Evolutionary conservation across 2,329 filamentous ascomycete genomes (phyloP).

Genomic region (Stylonectria norvegica): DNA sequence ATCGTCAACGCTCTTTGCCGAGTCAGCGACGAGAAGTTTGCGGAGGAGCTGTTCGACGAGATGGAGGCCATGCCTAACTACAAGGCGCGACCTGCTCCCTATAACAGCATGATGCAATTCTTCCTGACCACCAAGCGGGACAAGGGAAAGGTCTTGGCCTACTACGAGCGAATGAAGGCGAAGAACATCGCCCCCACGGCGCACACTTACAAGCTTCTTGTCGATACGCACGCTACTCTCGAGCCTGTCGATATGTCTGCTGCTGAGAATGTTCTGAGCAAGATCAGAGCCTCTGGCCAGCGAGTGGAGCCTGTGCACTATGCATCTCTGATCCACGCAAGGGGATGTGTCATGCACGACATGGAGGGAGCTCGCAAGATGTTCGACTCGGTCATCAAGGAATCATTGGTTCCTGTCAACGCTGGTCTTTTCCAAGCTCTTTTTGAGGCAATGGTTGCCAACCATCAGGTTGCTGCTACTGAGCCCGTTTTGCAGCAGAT

Average conservation of each 20-base stretch:
- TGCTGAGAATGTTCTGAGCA: conserved; percentile 76
- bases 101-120: conserved; percentile 99
- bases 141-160: conserved; percentile 85
- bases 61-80: conserved; percentile 99
- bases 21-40: conserved; percentile 95
- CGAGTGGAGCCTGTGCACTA: conserved; percentile 91
- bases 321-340: conserved; percentile 90
- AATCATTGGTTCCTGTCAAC: conserved; percentile 65
- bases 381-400: conserved; percentile 76
- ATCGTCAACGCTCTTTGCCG: conserved; percentile 97
- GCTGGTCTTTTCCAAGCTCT: conserved; percentile 92
- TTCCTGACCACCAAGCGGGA: conserved; percentile 97
- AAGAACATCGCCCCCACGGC: conserved; percentile 86
- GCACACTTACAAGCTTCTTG: conserved; percentile 95
- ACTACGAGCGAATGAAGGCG: conserved; percentile 91
- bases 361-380: conserved; percentile 76
- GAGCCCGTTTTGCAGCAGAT: conserved; percentile 73
- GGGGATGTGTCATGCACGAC: conserved; percentile 90
- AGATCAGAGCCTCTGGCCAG: conserved; percentile 71
- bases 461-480: conserved; percentile 76
- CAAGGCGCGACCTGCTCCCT: conserved; percentile 93
- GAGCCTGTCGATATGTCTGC: conserved; percentile 87
- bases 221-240: conserved; percentile 91
- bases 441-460: conserved; percentile 96
- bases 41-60: conserved; percentile 96